Evolutionary conservation across 2,329 filamentous ascomycete species (phyloP).

Genomic region (Elsinoe perseae): DNA sequence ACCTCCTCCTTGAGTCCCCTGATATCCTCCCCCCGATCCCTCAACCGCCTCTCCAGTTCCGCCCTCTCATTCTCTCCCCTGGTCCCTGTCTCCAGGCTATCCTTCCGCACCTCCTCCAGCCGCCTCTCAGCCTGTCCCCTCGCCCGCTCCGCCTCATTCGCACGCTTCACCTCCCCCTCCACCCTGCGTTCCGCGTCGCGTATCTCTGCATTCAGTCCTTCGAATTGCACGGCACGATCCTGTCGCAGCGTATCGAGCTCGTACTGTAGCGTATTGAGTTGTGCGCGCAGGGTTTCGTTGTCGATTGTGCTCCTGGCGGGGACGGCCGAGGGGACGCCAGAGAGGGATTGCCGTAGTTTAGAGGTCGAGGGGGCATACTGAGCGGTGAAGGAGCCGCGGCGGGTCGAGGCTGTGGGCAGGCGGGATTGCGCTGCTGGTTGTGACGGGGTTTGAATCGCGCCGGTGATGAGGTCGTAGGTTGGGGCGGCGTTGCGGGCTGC

Average conservation of each 20-base stretch:
- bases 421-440: neutral
- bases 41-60: constrained; percentile 47
- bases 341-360: constrained; percentile 3
- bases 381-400: neutral
- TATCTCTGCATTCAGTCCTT: constrained; percentile 76
- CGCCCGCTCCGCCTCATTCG: constrained; percentile 49
- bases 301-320: constrained; percentile 30
- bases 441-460: constrained; percentile 22
- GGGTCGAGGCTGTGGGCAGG: neutral
- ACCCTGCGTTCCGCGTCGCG: constrained; percentile 70
- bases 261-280: constrained; percentile 81
- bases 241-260: constrained; percentile 80
- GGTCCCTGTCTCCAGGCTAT: constrained; percentile 49
- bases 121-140: constrained; percentile 46
- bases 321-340: constrained; percentile 8
- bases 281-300: constrained; percentile 77
- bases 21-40: constrained; percentile 59
- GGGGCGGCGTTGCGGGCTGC: constrained; percentile 28
- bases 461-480: constrained; percentile 43
- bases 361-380: neutral
- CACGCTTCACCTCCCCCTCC: constrained; percentile 74
- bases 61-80: constrained; percentile 48
- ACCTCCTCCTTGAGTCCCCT: constrained; percentile 69
- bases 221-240: constrained; percentile 69
- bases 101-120: constrained; percentile 46